Evolutionary conservation across 148 eudicot species (phyloP).

Genomic region (Silene conica): DNA sequence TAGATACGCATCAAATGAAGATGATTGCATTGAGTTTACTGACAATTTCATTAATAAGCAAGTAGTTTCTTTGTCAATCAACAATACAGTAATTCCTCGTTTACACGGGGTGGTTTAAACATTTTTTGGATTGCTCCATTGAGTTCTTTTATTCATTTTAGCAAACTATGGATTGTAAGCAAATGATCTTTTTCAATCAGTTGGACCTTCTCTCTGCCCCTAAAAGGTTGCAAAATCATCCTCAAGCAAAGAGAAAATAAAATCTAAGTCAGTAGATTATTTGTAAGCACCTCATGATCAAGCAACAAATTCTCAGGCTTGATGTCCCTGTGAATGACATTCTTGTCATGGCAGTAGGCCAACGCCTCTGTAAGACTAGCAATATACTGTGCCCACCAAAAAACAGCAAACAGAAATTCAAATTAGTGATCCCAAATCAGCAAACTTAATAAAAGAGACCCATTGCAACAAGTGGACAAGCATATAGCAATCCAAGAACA

Average conservation of each 20-base stretch:
- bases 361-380: slow-evolving; percentile 73
- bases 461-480: neutral
- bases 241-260: too few relatives aligned
- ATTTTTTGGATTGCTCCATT: neutral
- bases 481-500: neutral
- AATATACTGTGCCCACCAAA: slow-evolving; percentile 45
- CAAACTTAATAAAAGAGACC: neutral
- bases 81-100: neutral
- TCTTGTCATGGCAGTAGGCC: slow-evolving; percentile 74
- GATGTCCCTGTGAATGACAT: slow-evolving; percentile 91
- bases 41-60: neutral
- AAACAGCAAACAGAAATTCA: neutral
- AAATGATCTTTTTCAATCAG: neutral
- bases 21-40: neutral
- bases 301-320: slow-evolving; percentile 91
- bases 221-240: neutral
- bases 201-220: neutral
- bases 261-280: neutral
- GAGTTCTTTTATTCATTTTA: neutral
- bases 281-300: slow-evolving; percentile 69
- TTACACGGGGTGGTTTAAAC: neutral
- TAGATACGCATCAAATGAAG: neutral
- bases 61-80: neutral
- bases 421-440: neutral
- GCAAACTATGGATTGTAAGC: neutral